Percentiles rank a stretch among this genome's conserved stretches.
Evolutionary conservation across 176 grass and related monocot genomes (phyloP).

Genomic region (Zoysia japonica): DNA sequence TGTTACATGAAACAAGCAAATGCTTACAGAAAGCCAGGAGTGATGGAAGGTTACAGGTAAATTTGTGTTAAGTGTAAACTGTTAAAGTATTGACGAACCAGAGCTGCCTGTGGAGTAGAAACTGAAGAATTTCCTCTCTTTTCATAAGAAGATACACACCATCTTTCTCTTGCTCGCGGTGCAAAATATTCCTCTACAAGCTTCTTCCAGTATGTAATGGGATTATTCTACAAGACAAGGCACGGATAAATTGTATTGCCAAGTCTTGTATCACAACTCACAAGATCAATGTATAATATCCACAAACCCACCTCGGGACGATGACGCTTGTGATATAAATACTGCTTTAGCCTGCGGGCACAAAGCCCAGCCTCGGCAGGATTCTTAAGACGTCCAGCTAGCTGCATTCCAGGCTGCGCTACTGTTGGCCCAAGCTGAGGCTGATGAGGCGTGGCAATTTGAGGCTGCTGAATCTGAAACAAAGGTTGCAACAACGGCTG

Average conservation of each 20-base stretch:
- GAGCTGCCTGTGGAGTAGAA: slow-evolving; percentile 64
- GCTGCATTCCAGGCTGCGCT: slow-evolving; percentile 60
- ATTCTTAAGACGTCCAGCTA: slow-evolving; percentile 53
- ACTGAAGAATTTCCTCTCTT: slow-evolving; percentile 63
- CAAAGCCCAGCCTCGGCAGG: slow-evolving; percentile 71
- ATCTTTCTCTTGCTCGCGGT: slow-evolving; percentile 80
- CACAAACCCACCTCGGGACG: slow-evolving; percentile 61
- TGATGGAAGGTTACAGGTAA: too few relatives aligned
- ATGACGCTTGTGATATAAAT: slow-evolving; percentile 88
- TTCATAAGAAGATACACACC: slow-evolving; percentile 88
- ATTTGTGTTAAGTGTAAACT: too few relatives aligned
- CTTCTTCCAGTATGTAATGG: slow-evolving; percentile 93
- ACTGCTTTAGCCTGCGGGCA: slow-evolving; percentile 89
- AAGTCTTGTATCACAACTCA: not conserved
- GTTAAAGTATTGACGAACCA: slow-evolving; percentile 49
- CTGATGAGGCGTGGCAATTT: slow-evolving; percentile 54
- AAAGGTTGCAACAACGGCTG: slow-evolving; percentile 69
- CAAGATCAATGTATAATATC: slow-evolving; percentile 20
- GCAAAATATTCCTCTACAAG: slow-evolving; percentile 96
- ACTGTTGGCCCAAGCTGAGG: slow-evolving; percentile 63
- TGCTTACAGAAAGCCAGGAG: too few relatives aligned
- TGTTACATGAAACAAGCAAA: slow-evolving; percentile 7
- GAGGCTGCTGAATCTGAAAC: slow-evolving; percentile 63
- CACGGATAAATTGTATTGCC: slow-evolving; percentile 28
- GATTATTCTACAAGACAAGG: slow-evolving; percentile 70